Evolutionary conservation across 1,139 yeast species (phyloP).

Genomic region (Geotrichum australiense): DNA sequence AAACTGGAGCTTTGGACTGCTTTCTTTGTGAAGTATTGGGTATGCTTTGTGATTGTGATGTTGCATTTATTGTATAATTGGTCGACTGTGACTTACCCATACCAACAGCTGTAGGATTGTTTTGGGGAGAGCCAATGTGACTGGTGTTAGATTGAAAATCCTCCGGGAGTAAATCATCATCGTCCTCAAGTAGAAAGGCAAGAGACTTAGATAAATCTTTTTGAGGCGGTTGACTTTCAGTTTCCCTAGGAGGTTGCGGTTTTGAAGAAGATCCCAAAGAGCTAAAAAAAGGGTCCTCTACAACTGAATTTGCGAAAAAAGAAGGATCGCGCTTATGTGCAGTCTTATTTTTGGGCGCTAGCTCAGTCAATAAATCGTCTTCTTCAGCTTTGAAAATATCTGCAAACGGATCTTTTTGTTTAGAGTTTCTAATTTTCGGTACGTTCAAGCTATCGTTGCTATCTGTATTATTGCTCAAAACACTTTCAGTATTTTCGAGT

Average conservation of each 20-base stretch:
- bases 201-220: slow-evolving; percentile 25
- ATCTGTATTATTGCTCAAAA: neutral
- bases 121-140: neutral
- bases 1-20: slow-evolving; percentile 14
- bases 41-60: neutral
- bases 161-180: slow-evolving; percentile 36
- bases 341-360: slow-evolving; percentile 1
- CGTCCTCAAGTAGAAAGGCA: slow-evolving; percentile 41
- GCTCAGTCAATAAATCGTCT: slow-evolving; percentile 4
- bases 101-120: too few species aligned
- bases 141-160: slow-evolving; percentile 32
- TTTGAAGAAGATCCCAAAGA: slow-evolving; percentile 5
- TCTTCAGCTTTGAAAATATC: slow-evolving; percentile 4
- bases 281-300: slow-evolving; percentile 12
- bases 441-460: neutral
- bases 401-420: slow-evolving; percentile 5
- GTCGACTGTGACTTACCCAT: too few species aligned
- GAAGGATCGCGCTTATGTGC: slow-evolving; percentile 10
- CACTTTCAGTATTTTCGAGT: neutral
- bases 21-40: neutral
- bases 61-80: too few species aligned
- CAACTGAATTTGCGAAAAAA: slow-evolving; percentile 3
- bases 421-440: neutral
- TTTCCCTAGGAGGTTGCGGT: neutral
- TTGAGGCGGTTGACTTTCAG: slow-evolving; percentile 14